Percentiles rank a stretch among this genome's conserved stretches.
These are phyloP conservation scores for Actinidia arguta DNA, from an alignment of 179 eudicot species.

Conservation along the genomic window DNA sequence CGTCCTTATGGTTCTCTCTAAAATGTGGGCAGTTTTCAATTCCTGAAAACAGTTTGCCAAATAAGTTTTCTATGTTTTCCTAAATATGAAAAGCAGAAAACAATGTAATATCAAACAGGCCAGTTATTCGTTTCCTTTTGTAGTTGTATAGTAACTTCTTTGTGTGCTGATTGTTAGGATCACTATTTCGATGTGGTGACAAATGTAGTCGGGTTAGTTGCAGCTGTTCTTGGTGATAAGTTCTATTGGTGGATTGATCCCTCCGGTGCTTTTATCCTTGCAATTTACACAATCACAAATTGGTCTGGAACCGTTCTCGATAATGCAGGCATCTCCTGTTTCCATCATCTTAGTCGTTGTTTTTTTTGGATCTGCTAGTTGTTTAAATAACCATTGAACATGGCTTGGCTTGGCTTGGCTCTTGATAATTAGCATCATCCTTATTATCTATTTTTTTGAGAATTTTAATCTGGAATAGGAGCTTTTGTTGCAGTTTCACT, in stretches of 20 bases:
- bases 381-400: neutral
- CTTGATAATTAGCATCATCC: too few species aligned
- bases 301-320: constrained; percentile 93
- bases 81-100: too few species aligned
- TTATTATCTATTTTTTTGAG: neutral
- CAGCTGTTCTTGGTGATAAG: constrained; percentile 86
- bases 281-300: constrained; percentile 71
- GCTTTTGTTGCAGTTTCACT: constrained; percentile 65
- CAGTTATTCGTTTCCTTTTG: neutral
- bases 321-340: constrained; percentile 72
- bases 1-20: too few species aligned
- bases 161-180: constrained; percentile 55
- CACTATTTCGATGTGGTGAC: constrained; percentile 96
- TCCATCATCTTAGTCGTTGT: neutral
- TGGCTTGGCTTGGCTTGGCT: constrained; percentile 12
- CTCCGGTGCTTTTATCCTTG: constrained; percentile 75
- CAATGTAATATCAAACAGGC: too few species aligned
- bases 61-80: too few species aligned
- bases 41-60: too few species aligned
- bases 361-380: neutral
- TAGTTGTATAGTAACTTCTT: neutral
- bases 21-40: too few species aligned
- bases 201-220: constrained; percentile 82
- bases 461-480: neutral
- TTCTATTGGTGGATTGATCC: constrained; percentile 97